These are phyloP conservation scores for Mesostigma viride DNA, from an alignment of 139 green algal genomes.

Conservation along the genomic window DNA sequence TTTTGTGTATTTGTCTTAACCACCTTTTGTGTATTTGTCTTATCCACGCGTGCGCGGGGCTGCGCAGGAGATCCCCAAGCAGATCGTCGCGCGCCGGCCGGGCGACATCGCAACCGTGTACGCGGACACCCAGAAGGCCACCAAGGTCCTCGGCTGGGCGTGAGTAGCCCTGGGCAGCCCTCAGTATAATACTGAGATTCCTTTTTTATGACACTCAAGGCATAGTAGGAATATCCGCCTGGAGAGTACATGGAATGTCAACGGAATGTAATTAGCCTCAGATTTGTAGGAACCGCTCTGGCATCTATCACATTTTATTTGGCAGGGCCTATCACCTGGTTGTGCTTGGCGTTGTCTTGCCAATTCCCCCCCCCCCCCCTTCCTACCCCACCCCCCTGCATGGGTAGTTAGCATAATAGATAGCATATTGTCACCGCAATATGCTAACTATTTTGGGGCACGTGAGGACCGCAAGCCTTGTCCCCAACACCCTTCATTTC, in stretches of 20 bases:
- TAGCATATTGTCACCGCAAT: too few species aligned
- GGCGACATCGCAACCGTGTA: slow-evolving; percentile 80
- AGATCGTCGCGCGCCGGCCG: slow-evolving; percentile 39
- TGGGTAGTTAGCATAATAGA: too few species aligned
- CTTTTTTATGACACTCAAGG: neutral
- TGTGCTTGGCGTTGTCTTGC: neutral
- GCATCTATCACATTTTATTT: neutral
- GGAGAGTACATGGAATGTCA: neutral
- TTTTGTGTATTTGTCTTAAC: neutral
- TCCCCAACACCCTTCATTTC: too few species aligned
- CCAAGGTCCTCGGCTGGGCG: slow-evolving; percentile 84
- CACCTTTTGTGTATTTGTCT: neutral
- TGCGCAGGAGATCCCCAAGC: slow-evolving; percentile 30
- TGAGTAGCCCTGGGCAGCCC: too few species aligned
- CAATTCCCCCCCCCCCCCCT: too few species aligned
- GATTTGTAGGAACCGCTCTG: too few species aligned
- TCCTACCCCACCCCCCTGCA: too few species aligned
- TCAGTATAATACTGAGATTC: too few species aligned
- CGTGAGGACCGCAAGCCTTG: too few species aligned
- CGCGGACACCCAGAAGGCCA: slow-evolving; percentile 69
- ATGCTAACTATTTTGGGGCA: too few species aligned
- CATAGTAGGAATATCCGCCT: neutral
- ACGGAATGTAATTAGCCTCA: too few species aligned
- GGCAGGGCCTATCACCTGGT: neutral
- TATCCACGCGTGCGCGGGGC: neutral